A percentile compares a stretch with the other conserved stretches of the same genome.
These are phyloP conservation scores for Suillus weaverae DNA, from an alignment of 768 basidiomycete genomes.

Conservation along the genomic window DNA sequence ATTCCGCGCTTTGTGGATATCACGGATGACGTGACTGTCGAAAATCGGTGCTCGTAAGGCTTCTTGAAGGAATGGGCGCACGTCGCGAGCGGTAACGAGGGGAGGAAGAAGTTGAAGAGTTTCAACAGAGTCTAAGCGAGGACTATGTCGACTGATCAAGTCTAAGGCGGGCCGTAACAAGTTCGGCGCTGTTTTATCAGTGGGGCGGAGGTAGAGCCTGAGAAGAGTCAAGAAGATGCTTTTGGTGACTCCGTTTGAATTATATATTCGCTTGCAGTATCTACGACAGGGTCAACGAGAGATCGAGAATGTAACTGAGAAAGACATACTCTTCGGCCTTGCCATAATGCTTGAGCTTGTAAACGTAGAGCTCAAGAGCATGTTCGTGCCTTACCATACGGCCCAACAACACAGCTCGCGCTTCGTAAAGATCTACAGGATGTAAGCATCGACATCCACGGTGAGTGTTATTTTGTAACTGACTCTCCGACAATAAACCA, in stretches of 20 bases:
- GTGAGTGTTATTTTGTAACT: slow-evolving; percentile 11
- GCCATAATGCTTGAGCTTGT: slow-evolving; percentile 75
- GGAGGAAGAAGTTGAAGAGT: slow-evolving; percentile 89
- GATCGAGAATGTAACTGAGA: background rate
- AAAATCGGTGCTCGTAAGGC: slow-evolving; percentile 65
- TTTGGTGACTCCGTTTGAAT: slow-evolving; percentile 51
- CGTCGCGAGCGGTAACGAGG: slow-evolving; percentile 79
- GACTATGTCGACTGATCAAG: slow-evolving; percentile 84
- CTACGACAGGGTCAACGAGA: slow-evolving; percentile 39
- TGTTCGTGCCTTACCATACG: slow-evolving; percentile 89
- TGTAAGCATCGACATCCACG: background rate
- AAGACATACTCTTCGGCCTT: slow-evolving; percentile 85
- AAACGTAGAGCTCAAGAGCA: slow-evolving; percentile 93
- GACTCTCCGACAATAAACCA: slow-evolving; percentile 81
- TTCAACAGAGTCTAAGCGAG: slow-evolving; percentile 77
- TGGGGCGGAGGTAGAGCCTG: slow-evolving; percentile 82
- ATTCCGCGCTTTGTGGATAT: slow-evolving; percentile 70
- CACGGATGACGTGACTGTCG: slow-evolving; percentile 66
- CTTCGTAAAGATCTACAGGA: slow-evolving; percentile 77
- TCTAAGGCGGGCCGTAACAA: slow-evolving; percentile 81
- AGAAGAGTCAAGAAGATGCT: slow-evolving; percentile 83
- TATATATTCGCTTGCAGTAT: slow-evolving; percentile 86
- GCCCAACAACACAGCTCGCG: slow-evolving; percentile 88
- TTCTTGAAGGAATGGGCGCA: slow-evolving; percentile 76
- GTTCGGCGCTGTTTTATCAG: slow-evolving; percentile 47